These are phyloP conservation scores for Lablab purpureus DNA, from an alignment of 306 rosid species.

Conservation along the genomic window DNA sequence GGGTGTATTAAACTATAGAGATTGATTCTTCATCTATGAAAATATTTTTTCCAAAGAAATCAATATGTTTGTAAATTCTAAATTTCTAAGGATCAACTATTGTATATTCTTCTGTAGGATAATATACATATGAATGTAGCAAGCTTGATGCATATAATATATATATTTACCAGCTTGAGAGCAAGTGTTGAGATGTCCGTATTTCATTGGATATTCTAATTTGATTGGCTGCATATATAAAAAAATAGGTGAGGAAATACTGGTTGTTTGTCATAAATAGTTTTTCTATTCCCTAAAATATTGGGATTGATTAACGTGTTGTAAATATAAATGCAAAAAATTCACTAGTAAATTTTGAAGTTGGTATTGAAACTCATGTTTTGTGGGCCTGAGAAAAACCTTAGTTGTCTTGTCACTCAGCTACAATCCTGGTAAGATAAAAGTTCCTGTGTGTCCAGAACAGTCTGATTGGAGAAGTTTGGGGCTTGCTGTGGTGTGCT, in stretches of 20 bases:
- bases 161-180: not conserved
- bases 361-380: not conserved
- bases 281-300: not conserved
- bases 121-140: no score
- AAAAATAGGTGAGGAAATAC: not conserved
- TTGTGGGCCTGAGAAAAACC: not conserved
- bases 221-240: not conserved
- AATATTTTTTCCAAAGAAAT: not conserved
- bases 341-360: not conserved
- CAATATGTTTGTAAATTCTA: not conserved
- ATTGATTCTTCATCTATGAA: not conserved
- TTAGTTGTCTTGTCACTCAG: not conserved
- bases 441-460: not conserved
- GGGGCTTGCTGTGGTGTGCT: not conserved
- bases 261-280: not conserved
- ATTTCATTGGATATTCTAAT: not conserved
- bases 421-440: not conserved
- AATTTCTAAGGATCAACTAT: not conserved
- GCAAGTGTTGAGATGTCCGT: not conserved
- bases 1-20: not conserved
- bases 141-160: no score
- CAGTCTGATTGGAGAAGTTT: not conserved
- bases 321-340: not conserved
- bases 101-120: not conserved
- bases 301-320: not conserved